A percentile compares a stretch with the other conserved stretches of the same genome.
These are phyloP conservation scores for Nicotiana rustica DNA, from an alignment of 305 asterid genomes.

Conservation along the genomic window DNA sequence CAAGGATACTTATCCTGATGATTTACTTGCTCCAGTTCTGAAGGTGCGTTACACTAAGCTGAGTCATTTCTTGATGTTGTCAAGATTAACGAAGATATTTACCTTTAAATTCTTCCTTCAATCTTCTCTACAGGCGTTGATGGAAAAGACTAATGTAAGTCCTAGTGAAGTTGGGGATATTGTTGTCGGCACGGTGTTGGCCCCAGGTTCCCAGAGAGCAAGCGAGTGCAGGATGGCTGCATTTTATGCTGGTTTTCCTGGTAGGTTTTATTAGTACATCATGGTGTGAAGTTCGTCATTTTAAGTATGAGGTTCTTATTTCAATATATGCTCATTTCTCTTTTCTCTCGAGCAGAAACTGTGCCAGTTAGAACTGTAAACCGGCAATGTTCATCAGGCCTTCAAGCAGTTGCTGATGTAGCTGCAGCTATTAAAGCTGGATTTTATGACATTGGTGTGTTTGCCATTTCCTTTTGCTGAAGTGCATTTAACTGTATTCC, in stretches of 20 bases:
- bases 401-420: slow-evolving; percentile 94
- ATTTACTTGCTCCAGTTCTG: slow-evolving; percentile 88
- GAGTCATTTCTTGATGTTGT: slow-evolving; percentile 28
- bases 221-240: slow-evolving; percentile 99
- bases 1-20: slow-evolving; percentile 97
- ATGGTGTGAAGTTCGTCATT: background rate
- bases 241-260: slow-evolving; percentile 99
- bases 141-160: slow-evolving; percentile 80
- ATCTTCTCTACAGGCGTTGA: slow-evolving; percentile 59
- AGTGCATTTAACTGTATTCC: background rate
- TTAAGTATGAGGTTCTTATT: background rate
- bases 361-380: slow-evolving; percentile 84
- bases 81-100: background rate
- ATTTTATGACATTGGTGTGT: slow-evolving; percentile 88
- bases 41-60: slow-evolving; percentile 57
- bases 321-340: background rate
- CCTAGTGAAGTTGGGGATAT: slow-evolving; percentile 98
- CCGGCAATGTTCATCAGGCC: slow-evolving; percentile 99
- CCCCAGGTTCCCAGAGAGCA: slow-evolving; percentile 98
- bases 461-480: background rate
- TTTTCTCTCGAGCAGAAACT: slow-evolving; percentile 49
- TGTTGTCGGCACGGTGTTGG: slow-evolving; percentile 94
- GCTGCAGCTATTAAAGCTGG: slow-evolving; percentile 99
- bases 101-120: background rate
- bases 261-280: slow-evolving; percentile 42